Base-by-base conservation (phyloP, 2,329 filamentous ascomycete genomes). In the Pseudocercospora crystallina region DNA sequence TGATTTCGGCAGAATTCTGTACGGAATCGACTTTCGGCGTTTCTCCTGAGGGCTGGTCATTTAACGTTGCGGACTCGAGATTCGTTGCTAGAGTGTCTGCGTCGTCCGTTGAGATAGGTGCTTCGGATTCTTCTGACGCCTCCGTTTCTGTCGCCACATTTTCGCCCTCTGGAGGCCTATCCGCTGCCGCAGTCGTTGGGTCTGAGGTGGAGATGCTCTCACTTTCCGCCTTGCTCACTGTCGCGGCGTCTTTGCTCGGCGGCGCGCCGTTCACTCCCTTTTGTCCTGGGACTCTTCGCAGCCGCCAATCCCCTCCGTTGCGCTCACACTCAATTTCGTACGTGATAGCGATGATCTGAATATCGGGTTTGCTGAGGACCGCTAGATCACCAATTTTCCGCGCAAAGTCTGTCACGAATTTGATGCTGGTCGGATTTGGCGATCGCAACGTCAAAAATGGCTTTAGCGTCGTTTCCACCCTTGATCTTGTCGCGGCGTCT, bases 281-380 rank as follows among this genome's bases (percentile, higher is more conserved):
- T 69, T 96, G 90, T 1, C 85, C 87, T 0, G 92, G 92, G 2
- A 81, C 80, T 51, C 81, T 88, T 55, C 91, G 80, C 69, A 96
- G 65, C 53, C 91, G 81, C 87, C 89, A 95, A 67, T 95, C 85
- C 2, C 91, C 91, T n/a, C 85, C 83, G 67, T 95, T 95, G 51
- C 85, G 78, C 75, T 97, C 91, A 63, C 89, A 87, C 64, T 97
- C 92, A n/a, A 97, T 69, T 69, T 99, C 94, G 69, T 97, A 97
- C 1, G 90, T 87, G 49, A 99, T 76, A 8, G 92, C 94, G 65
- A 97, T 76, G 35, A 99, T 80, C 61, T 95, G 87, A 54, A 97
- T 76, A 83, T 99, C 94, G 1, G 90, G 87, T 66, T 81, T 84
- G 72, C 91, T 96, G 51, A 99, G 75, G 1, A 96, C 92, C 9